Base-by-base conservation (phyloP, 1,284 basidiomycete genomes). In the Irpex rosettiformis region DNA sequence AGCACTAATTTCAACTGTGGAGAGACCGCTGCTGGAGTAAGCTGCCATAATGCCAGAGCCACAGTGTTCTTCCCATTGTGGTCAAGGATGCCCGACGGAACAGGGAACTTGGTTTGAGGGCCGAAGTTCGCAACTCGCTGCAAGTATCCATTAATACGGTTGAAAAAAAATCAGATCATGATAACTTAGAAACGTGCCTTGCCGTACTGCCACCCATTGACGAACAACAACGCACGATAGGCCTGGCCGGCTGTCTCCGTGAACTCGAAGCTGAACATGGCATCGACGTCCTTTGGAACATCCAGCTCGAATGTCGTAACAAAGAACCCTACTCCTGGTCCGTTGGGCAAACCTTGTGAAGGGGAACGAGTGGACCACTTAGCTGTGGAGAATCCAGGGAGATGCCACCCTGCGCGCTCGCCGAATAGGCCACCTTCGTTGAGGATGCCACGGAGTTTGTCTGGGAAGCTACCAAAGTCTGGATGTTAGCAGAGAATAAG, bases 171-270 rank as follows among this genome's bases (percentile, higher is more conserved):
- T 33, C 48, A 33, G 45, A 24, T 3, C 8, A 11, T 24, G 10
- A 25, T 47, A 24, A 47, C n/a, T 40, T 7, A 54, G 18, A 60
- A 61, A 56, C 79, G 52, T 64, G 84, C 89, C 89, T 91, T 91
- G 5, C 91, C 90, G 82, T 89, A 90, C 79, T 87, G 85, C 91
- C 91, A 93, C n/a, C 90, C 90, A 65, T 93, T 93, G 25, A 93
- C 86, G 60, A 88, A 93, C 54, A 93, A 62, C 47, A 84, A 74
- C 1, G 86, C 87, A 25, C 91, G 79, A 65, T 91, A 93, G n/a
- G 86, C 77, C 60, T 85, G 78, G 2, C 75, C 58, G 2, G 57
- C 52, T 4, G 48, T 24, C 18, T 33, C 43, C 22, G 45, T 40
- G 66, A 91, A 92, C 2, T 78, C 82, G 68, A 92, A 89, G 25